Conservation (phyloP, 2,329 filamentous ascomycete genomes). For the Diaporthe sp. region DNA sequence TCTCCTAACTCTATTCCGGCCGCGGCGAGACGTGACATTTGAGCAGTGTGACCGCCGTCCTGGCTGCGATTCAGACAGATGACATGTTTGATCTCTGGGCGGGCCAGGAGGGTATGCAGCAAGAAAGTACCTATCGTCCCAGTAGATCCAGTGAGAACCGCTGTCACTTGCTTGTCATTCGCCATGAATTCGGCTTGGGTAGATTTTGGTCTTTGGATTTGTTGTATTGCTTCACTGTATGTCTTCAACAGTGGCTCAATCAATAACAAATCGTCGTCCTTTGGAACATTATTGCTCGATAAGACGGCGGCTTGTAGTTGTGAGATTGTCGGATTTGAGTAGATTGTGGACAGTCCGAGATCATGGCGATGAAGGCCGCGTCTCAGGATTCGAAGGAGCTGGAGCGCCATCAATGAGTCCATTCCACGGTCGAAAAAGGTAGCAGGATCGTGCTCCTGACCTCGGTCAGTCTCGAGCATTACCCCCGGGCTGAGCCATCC, state of each 20-base stretch:
- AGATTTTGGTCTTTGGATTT: not conserved
- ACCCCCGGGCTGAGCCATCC: constrained; percentile 37
- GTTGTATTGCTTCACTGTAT: not conserved
- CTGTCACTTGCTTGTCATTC: not conserved
- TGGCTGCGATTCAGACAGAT: constrained; percentile 21
- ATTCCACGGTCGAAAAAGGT: constrained; percentile 44
- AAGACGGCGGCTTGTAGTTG: not conserved
- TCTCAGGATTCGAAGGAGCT: constrained; percentile 36
- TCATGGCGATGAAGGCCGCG: not conserved
- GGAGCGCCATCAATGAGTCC: constrained; percentile 45
- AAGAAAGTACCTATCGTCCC: constrained; percentile 31
- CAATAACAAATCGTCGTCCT: not conserved
- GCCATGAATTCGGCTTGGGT: not conserved
- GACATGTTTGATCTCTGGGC: not conserved
- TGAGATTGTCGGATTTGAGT: not conserved
- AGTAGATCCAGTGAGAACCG: constrained; percentile 49
- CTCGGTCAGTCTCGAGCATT: not conserved
- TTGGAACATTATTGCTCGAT: not conserved
- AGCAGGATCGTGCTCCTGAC: not conserved
- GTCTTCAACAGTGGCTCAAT: not conserved
- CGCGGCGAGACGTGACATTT: not conserved
- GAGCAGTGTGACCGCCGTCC: constrained; percentile 16
- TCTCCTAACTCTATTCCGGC: not conserved
- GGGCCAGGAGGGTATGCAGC: not conserved
- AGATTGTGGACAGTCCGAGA: not conserved